These are phyloP conservation scores for Prunus campanulata DNA, from an alignment of 306 rosid genomes.

Conservation along the genomic window DNA sequence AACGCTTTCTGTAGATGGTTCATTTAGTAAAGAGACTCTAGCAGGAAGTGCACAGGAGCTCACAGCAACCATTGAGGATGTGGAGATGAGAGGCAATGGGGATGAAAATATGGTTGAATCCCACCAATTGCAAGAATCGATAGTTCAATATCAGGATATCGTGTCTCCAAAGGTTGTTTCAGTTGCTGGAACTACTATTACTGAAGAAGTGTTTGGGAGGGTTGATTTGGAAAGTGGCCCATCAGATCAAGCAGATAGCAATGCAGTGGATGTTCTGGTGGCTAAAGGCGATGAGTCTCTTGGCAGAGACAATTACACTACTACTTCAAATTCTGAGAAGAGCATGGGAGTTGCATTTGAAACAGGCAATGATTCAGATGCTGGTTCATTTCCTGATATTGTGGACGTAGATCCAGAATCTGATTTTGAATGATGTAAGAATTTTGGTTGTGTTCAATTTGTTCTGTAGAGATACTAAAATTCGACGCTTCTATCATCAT, in stretches of 20 bases:
- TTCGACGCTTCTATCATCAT: too few species aligned
- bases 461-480: background rate
- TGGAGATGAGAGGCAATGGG: conserved; percentile 29
- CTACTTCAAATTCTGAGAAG: conserved; percentile 25
- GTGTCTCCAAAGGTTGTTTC: conserved; percentile 16
- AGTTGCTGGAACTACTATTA: conserved; percentile 9
- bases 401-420: conserved; percentile 59
- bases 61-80: conserved; percentile 26
- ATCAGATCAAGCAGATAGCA: conserved; percentile 30
- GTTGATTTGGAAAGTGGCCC: conserved; percentile 19
- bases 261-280: conserved; percentile 19
- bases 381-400: conserved; percentile 65
- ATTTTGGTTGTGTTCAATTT: background rate
- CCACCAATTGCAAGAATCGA: conserved; percentile 23
- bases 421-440: conserved; percentile 21
- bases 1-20: conserved; percentile 14
- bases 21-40: conserved; percentile 24
- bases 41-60: conserved; percentile 25
- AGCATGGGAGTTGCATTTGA: conserved; percentile 18
- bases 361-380: conserved; percentile 27
- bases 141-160: conserved; percentile 27
- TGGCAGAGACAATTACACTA: conserved; percentile 15
- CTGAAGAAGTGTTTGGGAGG: conserved; percentile 21
- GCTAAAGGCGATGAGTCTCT: conserved; percentile 7
- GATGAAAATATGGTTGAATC: conserved; percentile 29